Base-by-base conservation (phyloP, 73 alveolate species). In the Stentor roeselii region DNA sequence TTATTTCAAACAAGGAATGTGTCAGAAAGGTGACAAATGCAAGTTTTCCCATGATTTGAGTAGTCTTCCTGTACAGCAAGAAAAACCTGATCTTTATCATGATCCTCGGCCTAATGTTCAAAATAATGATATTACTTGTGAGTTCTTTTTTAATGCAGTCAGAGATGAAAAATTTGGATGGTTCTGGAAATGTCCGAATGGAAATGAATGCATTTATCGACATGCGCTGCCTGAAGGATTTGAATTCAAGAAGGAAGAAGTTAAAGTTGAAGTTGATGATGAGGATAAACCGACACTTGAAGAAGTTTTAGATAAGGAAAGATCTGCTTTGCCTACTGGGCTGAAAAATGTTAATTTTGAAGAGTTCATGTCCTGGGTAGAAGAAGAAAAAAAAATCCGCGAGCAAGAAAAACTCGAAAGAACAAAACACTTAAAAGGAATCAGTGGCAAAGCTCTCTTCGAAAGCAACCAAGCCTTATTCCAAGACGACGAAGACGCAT, bases 171-270 rank as follows among this genome's bases (percentile, higher is more conserved):
- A 86, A 58, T 94, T 93, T 76, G 99, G 99, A 36, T 95, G 98
- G 98, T 84, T 93, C 50, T 95, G 99, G 99, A 93, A 90, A 83
- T 95, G 99, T 77, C 98, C 99, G 2, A 94, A 94, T 84, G 97
- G 98, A 1, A 97, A 95, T 0, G 89, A 75, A 21, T 91, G 96
- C 82, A 77, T 39, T 4, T 91, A 91, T 78, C 76, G 87, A 3
- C 96, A 91, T 60, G 89, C 90, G 61, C 91, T 83, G n/a, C 99
- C 99, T 27, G 92, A 90, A 86, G 99, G 99, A 3, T 95, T 86
- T 83, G 92, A 94, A 2, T 83, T 95, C 59, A 88, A 90, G 40
- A 90, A 87, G 84, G 96, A 94, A 1, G 92, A 82, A 75, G 92
- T 74, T 42, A 87, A 86, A 82, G 82, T 40, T 11, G 86, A 60